A percentile compares a stretch with the other conserved stretches of the same genome.
Evolutionary conservation across 768 basidiomycete genomes (phyloP).

Genomic region (Trametes meyenii): DNA sequence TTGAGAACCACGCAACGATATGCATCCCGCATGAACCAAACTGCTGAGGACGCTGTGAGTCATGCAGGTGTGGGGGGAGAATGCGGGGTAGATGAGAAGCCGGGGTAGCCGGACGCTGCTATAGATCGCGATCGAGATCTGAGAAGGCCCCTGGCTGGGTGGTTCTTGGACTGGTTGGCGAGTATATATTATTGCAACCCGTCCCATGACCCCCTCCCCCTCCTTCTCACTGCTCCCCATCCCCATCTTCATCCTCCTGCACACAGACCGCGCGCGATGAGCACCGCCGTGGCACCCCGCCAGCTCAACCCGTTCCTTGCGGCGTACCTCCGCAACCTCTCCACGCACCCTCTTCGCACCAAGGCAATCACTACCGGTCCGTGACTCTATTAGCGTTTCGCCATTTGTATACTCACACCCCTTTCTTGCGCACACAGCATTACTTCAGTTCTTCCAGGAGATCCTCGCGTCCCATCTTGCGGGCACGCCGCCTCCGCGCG

Average conservation of each 20-base stretch:
- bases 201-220: slow-evolving; percentile 6
- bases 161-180: background rate
- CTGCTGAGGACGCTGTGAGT: no score
- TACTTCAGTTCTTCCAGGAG: slow-evolving; percentile 65
- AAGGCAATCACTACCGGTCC: slow-evolving; percentile 77
- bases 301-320: slow-evolving; percentile 54
- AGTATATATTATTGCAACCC: background rate
- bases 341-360: slow-evolving; percentile 72
- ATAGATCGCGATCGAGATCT: slow-evolving; percentile 20
- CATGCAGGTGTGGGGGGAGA: background rate
- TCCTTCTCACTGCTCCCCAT: background rate
- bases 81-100: slow-evolving; percentile 6
- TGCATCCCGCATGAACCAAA: no score
- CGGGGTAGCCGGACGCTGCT: slow-evolving; percentile 13
- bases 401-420: background rate
- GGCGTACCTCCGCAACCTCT: slow-evolving; percentile 72
- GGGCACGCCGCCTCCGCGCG: slow-evolving; percentile 52
- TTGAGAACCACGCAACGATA: no score
- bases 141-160: background rate
- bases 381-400: slow-evolving; percentile 14
- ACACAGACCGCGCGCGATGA: slow-evolving; percentile 22
- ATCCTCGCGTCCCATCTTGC: slow-evolving; percentile 76
- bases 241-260: background rate
- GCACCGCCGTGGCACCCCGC: slow-evolving; percentile 27
- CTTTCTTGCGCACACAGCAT: slow-evolving; percentile 27